Percentiles rank a stretch among this genome's conserved stretches.
phyloP scores from a whole-genome alignment of 1,139 yeast genomes.

The Yamadazyma atmosphaerica region DNA sequence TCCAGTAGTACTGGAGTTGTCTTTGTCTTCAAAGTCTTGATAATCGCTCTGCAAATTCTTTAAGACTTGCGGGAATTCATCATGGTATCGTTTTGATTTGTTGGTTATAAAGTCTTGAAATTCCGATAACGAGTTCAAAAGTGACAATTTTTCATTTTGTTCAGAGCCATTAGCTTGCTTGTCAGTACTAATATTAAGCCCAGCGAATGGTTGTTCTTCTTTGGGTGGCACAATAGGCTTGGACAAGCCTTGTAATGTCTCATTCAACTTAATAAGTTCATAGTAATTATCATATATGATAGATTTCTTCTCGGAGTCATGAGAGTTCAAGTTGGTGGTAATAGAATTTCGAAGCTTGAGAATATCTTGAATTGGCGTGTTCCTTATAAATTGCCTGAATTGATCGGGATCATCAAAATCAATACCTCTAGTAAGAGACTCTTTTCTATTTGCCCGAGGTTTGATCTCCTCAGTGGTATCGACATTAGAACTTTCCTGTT shows the following conservation, averaged over 20 bases:
- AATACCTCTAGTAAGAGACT: conserved; percentile 2
- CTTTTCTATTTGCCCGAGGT: conserved; percentile 3
- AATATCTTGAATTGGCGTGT: conserved; percentile 35
- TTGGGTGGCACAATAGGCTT: conserved; percentile 16
- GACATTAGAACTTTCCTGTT: too few species aligned
- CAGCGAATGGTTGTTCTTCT: conserved; percentile 8
- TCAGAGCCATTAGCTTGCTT: not conserved
- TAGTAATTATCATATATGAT: conserved; percentile 50
- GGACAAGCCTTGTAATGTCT: conserved; percentile 34
- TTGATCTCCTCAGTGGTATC: too few species aligned
- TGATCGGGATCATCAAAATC: conserved; percentile 24
- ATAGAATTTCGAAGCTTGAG: conserved; percentile 36
- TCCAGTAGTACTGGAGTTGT: conserved; percentile 25
- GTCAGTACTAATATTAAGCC: conserved; percentile 5
- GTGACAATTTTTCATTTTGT: conserved; percentile 22
- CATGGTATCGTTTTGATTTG: conserved; percentile 25
- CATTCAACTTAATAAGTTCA: conserved; percentile 44
- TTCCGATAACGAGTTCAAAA: conserved; percentile 29
- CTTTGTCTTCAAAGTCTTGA: conserved; percentile 10
- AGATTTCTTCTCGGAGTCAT: conserved; percentile 44
- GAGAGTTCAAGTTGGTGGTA: conserved; percentile 33
- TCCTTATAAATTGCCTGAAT: conserved; percentile 33
- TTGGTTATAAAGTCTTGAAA: conserved; percentile 26
- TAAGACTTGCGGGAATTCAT: conserved; percentile 31
- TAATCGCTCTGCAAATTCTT: conserved; percentile 17